Conservation (phyloP, 2,329 filamentous ascomycete species). For the Ceratocystis destructans region DNA sequence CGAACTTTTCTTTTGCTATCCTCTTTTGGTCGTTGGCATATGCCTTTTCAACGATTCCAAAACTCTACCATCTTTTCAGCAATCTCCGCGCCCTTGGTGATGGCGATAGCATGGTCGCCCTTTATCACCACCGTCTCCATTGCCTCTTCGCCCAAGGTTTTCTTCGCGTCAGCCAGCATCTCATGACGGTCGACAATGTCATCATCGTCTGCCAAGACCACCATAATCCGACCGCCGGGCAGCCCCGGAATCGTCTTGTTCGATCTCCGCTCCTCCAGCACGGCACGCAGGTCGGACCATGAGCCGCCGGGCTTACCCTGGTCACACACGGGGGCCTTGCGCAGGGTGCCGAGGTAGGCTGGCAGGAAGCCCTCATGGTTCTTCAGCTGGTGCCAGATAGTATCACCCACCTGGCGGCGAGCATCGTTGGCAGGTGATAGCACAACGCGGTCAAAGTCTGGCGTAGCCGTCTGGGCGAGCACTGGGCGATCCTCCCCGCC, state of each 20-base stretch:
- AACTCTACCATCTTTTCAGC: constrained; percentile 28
- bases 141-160: constrained; percentile 42
- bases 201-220: constrained; percentile 55
- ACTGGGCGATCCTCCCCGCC: constrained; percentile 26
- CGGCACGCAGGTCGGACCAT: constrained; percentile 44
- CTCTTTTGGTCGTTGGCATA: neutral
- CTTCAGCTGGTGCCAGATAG: constrained; percentile 56
- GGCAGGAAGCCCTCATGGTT: constrained; percentile 53
- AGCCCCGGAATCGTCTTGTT: constrained; percentile 25
- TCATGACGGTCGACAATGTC: constrained; percentile 53
- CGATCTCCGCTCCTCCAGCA: constrained; percentile 32
- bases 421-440: constrained; percentile 39
- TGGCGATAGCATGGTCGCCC: constrained; percentile 57
- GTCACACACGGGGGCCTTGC: constrained; percentile 53
- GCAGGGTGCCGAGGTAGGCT: constrained; percentile 58
- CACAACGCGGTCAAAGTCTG: constrained; percentile 32
- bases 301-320: constrained; percentile 38
- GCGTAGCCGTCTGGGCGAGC: constrained; percentile 26
- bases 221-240: constrained; percentile 39
- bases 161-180: constrained; percentile 45
- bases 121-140: constrained; percentile 43
- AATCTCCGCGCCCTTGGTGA: constrained; percentile 46
- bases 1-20: neutral
- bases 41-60: constrained; percentile 6
- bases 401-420: constrained; percentile 42